Base-by-base conservation (phyloP, 2,329 filamentous ascomycete species). In the Fonsecaea erecta region DNA sequence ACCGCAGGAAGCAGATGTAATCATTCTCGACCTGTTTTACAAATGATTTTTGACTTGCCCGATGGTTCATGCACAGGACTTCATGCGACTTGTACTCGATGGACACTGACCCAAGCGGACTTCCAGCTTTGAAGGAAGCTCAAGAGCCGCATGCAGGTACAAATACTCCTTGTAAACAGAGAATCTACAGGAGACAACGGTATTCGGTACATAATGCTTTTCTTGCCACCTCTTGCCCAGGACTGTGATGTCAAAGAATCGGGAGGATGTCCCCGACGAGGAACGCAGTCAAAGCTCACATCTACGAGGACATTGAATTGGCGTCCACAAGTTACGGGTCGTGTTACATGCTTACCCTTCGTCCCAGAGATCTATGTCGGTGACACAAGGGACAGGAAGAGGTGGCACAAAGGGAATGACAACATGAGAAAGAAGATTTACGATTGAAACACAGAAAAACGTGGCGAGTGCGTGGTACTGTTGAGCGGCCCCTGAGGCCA, bases 391-490 rank as follows among this genome's bases (percentile, higher is more conserved):
- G 43, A 48, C 43, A 3, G 43, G 8, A 24, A 48, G 9, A 12
- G 43, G 18, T 48, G 11, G 43, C 14, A 48, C 43, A 21, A 48
- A n/a, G 8, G 43, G 18, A 11, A 24, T 48, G 43, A 18, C 43
- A 48, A 48, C 18, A 48, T 48, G 43, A 24, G 21, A 21, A 11
- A 46, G n/a, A 48, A 24, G 43, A 48, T 48, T 48, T 48, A 9
- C 43, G 43, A 48, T 48, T 24, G 43, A 48, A 48, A 48, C 18
- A 48, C 43, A 12, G n/a, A 12, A 48, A 48, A 48, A 48, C 43
- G 43, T 48, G 43, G 43, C 21, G 18, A 48, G 21, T 24, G 43
- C 43, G 18, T 48, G 43, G 18, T 48, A 16, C 43, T 48, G 43
- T 48, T 24, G 43, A 24, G 43, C 43, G 43, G 43, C 43, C 43